A percentile compares a stretch with the other conserved stretches of the same genome.
phyloP scores from a whole-genome alignment of 257 asterid genomes.

The Solanum stenotomum region DNA sequence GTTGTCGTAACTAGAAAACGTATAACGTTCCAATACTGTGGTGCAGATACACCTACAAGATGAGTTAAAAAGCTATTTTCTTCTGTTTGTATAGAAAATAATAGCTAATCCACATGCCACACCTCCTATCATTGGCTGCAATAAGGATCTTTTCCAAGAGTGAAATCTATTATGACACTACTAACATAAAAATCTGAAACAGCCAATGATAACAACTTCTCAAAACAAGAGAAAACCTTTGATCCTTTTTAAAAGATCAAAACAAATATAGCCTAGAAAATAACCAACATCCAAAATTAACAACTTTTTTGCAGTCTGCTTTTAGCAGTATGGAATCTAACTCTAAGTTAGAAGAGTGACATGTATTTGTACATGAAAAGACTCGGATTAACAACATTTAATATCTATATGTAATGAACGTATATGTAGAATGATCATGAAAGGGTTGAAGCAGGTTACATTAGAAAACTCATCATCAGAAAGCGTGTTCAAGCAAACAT shows the following conservation, averaged over 20 bases:
- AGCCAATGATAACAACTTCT: not conserved
- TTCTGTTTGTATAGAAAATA: not conserved
- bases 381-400: not conserved
- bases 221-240: not conserved
- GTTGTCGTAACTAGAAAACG: not conserved
- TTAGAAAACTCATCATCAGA: conserved; percentile 15
- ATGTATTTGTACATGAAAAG: not conserved
- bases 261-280: not conserved
- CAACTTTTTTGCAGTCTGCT: not conserved
- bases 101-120: not conserved
- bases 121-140: not conserved
- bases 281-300: not conserved
- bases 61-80: not conserved
- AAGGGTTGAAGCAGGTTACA: not conserved
- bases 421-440: not conserved
- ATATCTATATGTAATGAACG: not conserved
- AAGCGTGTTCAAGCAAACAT: conserved; percentile 25
- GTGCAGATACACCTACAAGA: not conserved
- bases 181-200: not conserved
- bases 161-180: not conserved
- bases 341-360: not conserved
- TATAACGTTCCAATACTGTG: not conserved
- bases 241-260: not conserved
- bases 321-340: not conserved
- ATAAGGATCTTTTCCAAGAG: not conserved